phyloP scores from a whole-genome alignment of 169 alveolate genomes.

The Hepatocystis sp. region DNA sequence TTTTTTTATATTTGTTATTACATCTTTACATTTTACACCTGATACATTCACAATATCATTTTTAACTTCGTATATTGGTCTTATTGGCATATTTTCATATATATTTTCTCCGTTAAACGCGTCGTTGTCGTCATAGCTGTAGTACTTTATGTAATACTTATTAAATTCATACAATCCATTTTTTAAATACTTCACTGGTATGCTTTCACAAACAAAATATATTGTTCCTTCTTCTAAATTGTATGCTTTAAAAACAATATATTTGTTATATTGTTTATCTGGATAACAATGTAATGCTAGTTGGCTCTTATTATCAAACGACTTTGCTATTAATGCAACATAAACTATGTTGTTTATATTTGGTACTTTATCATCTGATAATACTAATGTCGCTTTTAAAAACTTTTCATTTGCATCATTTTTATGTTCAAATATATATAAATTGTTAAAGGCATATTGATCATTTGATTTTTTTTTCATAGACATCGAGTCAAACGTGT shows the following conservation, averaged over 20 bases:
- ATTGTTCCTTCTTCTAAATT: conserved; percentile 19
- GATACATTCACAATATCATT: conserved; percentile 11
- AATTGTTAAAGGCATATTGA: conserved; percentile 23
- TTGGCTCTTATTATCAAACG: conserved; percentile 23
- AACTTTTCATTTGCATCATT: conserved; percentile 4
- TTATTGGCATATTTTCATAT: conserved; percentile 40
- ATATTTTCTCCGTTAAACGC: too few species aligned
- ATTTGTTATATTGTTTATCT: too few species aligned
- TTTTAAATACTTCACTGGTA: neutral
- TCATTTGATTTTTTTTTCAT: conserved; percentile 28
- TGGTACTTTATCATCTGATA: too few species aligned
- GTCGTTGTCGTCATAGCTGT: too few species aligned
- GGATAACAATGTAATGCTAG: conserved; percentile 40
- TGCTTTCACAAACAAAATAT: conserved; percentile 47
- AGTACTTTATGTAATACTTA: conserved; percentile 24
- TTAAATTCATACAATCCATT: conserved; percentile 64
- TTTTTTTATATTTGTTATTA: too few species aligned
- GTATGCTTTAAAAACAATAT: too few species aligned
- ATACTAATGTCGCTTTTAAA: conserved; percentile 37
- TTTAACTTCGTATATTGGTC: conserved; percentile 29
- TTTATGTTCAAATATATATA: conserved; percentile 30
- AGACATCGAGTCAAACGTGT: conserved; percentile 16
- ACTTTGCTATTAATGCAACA: conserved; percentile 32
- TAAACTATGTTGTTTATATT: too few species aligned
- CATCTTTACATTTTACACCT: too few species aligned